Evolutionary conservation across 1,284 basidiomycete species (phyloP), one percentile per base, ranked within the genome.

Genomic region (Tylopilus sp.): DNA sequence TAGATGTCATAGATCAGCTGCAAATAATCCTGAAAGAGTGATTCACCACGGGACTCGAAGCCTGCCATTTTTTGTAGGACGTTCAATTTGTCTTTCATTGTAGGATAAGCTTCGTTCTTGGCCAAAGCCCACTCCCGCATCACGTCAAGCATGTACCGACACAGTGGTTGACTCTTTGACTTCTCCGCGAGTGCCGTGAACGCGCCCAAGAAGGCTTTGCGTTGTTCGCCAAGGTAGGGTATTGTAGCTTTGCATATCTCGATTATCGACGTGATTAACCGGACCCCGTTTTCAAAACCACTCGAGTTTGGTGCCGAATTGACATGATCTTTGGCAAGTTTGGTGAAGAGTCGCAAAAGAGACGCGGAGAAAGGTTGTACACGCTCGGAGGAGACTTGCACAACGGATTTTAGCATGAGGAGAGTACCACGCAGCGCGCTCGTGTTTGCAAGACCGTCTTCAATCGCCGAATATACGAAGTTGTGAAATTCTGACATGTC

Each of bases 1-100:
- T 98, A 99, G 60, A 99, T 95, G 57, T 95, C 90, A 63, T 92
- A 89, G 54, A 99, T 90, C 49, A 99, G 77, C 54, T 92, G 86
- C 52, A 99, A 76, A 65, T 94, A 99, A 43, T 86, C 81, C 51
- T 86, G 82, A 68, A 92, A 91, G 4, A 99, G 76, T 11, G 71
- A 56, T 13, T 87, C 82, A 25, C 85, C 85, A 41, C 89, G 84
- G 35, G 77, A 77, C 71, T 99, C 96, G 65, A 91, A 97, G 16
- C 81, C 76, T 26, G 83, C 80, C 93, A 99, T 97, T 68, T 93
- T 94, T 64, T 92, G 82, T 53, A 99, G 68, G 30, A 99, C 73
- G 28, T 79, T 85, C 1, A 95, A 89, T 69, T 98, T 99, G 71
- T 99, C 97, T 71, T 97, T 97, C 77, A 93, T 88, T 0, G 90